These are phyloP conservation scores for Chrysoporthe puriensis DNA, from an alignment of 2,329 filamentous ascomycete species.

Conservation along the genomic window DNA sequence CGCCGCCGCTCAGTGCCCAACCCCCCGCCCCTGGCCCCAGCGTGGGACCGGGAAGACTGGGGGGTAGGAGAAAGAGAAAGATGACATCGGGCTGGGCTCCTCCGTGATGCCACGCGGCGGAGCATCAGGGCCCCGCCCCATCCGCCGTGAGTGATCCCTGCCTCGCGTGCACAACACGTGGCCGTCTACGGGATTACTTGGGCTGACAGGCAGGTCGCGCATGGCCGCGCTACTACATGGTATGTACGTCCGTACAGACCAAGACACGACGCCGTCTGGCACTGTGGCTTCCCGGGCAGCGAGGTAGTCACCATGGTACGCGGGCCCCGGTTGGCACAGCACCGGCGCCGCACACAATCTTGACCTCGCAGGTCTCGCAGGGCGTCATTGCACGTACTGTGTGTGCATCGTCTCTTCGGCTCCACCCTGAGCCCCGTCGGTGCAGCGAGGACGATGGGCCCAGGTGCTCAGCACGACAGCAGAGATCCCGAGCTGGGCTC, in stretches of 20 bases:
- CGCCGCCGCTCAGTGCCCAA: not conserved
- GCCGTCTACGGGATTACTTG: not conserved
- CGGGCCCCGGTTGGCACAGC: too few relatives aligned
- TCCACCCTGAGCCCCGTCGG: too few relatives aligned
- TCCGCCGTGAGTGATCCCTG: constrained; percentile 21
- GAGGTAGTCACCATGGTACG: too few relatives aligned
- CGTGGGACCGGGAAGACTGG: not conserved
- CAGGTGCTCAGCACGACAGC: too few relatives aligned
- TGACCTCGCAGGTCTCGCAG: too few relatives aligned
- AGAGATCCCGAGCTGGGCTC: too few relatives aligned
- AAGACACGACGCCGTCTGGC: not conserved
- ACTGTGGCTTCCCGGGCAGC: too few relatives aligned
- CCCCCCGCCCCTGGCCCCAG: not conserved
- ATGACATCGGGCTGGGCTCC: not conserved
- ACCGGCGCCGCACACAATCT: too few relatives aligned
- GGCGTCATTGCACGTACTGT: too few relatives aligned
- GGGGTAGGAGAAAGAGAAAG: not conserved
- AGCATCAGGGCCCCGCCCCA: not conserved
- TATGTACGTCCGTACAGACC: not conserved
- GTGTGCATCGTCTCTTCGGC: too few relatives aligned
- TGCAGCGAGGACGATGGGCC: too few relatives aligned
- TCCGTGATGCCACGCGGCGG: not conserved
- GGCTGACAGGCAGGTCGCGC: not conserved
- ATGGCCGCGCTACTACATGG: not conserved
- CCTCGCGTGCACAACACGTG: constrained; percentile 24